Base-by-base conservation (phyloP, 345 rosid genomes). In the Iberis pinnata region DNA sequence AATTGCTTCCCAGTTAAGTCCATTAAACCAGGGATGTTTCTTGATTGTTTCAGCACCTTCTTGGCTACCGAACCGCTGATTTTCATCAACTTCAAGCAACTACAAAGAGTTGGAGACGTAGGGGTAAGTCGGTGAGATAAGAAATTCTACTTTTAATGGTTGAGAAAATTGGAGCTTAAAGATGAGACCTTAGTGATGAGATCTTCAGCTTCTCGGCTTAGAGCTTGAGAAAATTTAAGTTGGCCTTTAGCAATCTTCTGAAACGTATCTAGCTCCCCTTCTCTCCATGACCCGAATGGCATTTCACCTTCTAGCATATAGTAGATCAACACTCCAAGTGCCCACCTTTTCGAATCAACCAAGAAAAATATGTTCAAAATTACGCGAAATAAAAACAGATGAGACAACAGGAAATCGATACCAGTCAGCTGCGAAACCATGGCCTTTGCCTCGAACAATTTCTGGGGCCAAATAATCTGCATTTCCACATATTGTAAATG, bases 221-320 rank as follows among this genome's bases (percentile, higher is more conserved):
- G 60, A 59, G 74, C 73, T 53, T 58, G 61, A 4, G 84, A 82
- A 65, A 84, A 75, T 54, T 50, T 63, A 49, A 87, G 70, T 50
- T 74, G 95, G 54, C 95, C 88, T 73, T 77, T 88, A 0, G 86
- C 89, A 54, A 88, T 84, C 75, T 83, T 85, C 33, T 86, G 80
- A 61, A 68, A 73, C 14, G 79, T 78, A 61, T 81, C 95, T 46
- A 74, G 73, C 70, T 92, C 96, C 33, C 78, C 75, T 53, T 78
- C 84, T 77, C 98, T 78, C 93, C 93, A 80, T 7, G 88, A 81
- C 20, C 94, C 94, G 32, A 84, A 81, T 40, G 96, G 87, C 95
- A 75, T 77, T 75, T 86, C 95, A 25, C 88, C 83, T 55, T 69
- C 76, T 43, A 84, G 71, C 88, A 79, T 82, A 75, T 76, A 86